Percentiles rank a stretch among this genome's conserved stretches.
Evolutionary conservation across 1,139 yeast genomes (phyloP).

Genomic region (Geotrichum reessii): DNA sequence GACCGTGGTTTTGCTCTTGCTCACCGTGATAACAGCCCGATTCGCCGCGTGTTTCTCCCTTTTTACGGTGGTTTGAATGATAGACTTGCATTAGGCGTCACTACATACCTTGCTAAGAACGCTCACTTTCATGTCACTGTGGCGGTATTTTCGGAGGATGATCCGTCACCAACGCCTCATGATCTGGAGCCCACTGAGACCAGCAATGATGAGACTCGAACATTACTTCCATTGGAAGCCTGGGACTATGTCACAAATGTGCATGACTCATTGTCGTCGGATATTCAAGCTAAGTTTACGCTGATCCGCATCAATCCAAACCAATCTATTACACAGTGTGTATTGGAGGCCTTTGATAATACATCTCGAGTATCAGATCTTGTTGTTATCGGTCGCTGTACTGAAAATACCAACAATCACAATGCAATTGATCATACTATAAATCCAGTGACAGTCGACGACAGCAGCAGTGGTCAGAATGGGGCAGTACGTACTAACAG

Average conservation of each 20-base stretch:
- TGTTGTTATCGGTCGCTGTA: constrained; percentile 15
- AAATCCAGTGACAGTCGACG: neutral
- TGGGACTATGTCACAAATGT: constrained; percentile 14
- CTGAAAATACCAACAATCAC: constrained; percentile 5
- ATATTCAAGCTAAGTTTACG: constrained; percentile 4
- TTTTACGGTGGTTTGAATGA: constrained; percentile 17
- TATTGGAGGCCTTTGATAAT: constrained; percentile 4
- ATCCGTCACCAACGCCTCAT: neutral
- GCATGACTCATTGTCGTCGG: constrained; percentile 2
- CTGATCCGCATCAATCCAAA: constrained; percentile 5
- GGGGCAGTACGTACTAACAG: neutral
- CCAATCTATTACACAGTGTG: neutral
- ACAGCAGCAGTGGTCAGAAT: neutral
- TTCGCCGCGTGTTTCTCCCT: constrained; percentile 15
- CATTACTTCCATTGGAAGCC: neutral
- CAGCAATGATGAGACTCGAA: neutral
- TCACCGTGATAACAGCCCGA: neutral
- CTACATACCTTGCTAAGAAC: constrained; percentile 16
- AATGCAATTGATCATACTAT: constrained; percentile 3
- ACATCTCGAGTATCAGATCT: constrained; percentile 8
- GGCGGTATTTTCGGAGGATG: constrained; percentile 1
- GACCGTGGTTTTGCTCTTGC: constrained; percentile 19
- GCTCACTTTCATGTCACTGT: constrained; percentile 15
- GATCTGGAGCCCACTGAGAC: neutral
- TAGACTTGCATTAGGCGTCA: constrained; percentile 16